phyloP scores from a whole-genome alignment of 1,139 yeast species.

The Candida pseudoviswanathii region DNA sequence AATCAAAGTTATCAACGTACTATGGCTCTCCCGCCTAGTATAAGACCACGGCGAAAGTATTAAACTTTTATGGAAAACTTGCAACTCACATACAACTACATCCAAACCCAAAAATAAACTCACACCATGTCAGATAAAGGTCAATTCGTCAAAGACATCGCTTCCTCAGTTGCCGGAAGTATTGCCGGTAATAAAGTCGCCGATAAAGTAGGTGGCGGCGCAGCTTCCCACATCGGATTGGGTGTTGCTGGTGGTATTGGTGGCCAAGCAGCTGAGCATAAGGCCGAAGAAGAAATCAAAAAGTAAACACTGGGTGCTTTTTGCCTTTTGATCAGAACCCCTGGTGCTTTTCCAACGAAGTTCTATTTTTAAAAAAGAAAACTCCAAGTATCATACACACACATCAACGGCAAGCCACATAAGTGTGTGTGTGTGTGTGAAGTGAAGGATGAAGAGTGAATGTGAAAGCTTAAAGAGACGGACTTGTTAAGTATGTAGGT shows the following conservation, averaged over 20 bases:
- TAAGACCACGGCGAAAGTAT: slow-evolving; percentile 1
- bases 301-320: no score
- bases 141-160: slow-evolving; percentile 28
- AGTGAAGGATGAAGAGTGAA: no score
- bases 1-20: background rate
- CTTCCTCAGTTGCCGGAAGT: slow-evolving; percentile 35
- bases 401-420: background rate
- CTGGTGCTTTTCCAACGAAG: no score
- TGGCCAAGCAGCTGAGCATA: slow-evolving; percentile 34
- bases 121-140: slow-evolving; percentile 11
- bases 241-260: slow-evolving; percentile 38
- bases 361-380: background rate
- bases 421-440: background rate
- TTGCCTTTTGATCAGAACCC: no score
- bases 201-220: slow-evolving; percentile 35
- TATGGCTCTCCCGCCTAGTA: background rate
- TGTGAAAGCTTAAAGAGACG: no score
- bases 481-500: no score
- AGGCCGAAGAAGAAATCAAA: slow-evolving; percentile 26
- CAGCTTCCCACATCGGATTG: slow-evolving; percentile 36
- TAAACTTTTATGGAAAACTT: no score
- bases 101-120: background rate
- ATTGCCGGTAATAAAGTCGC: slow-evolving; percentile 38
- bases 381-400: background rate
- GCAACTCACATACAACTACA: background rate